A percentile compares a stretch with the other conserved stretches of the same genome.
Evolutionary conservation across 352 stramenopile genomes (phyloP).

Genomic region (Pythium sp.): DNA sequence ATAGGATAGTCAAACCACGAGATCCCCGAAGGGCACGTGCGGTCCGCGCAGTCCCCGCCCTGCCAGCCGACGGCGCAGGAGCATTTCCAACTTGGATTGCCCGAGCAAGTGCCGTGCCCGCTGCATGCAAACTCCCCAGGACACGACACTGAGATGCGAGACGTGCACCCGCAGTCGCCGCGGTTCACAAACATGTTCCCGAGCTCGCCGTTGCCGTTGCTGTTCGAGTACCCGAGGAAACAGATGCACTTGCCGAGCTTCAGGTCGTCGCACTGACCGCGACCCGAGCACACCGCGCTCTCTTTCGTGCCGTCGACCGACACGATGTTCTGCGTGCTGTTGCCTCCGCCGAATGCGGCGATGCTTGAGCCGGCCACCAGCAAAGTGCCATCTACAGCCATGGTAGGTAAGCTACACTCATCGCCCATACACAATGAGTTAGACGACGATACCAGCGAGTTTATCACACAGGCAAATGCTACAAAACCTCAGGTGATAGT

Average conservation of each 20-base stretch:
- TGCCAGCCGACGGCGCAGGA: conserved; percentile 71
- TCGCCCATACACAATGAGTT: conserved; percentile 8
- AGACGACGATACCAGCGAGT: not conserved
- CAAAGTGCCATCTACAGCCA: conserved; percentile 34
- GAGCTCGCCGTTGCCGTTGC: conserved; percentile 49
- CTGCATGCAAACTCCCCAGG: conserved; percentile 70
- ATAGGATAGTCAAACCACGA: conserved; percentile 73
- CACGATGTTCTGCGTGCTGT: conserved; percentile 27
- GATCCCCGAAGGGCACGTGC: conserved; percentile 43
- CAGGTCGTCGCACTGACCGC: conserved; percentile 54
- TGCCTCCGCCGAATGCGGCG: conserved; percentile 17
- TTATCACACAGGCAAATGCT: not conserved
- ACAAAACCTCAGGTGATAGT: not conserved
- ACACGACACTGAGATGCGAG: conserved; percentile 56
- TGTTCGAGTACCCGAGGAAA: conserved; percentile 64
- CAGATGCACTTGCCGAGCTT: conserved; percentile 63
- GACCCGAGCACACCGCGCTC: conserved; percentile 61
- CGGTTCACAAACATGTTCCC: conserved; percentile 48
- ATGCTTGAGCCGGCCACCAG: conserved; percentile 38
- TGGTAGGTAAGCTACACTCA: conserved; percentile 46
- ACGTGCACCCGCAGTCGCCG: conserved; percentile 59
- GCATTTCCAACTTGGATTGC: conserved; percentile 50
- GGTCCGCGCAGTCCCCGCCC: conserved; percentile 73
- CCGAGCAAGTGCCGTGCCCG: conserved; percentile 75
- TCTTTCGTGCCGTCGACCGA: conserved; percentile 68